Percentiles rank a stretch among this genome's conserved stretches.
These are phyloP conservation scores for Lyophyllum shimeji DNA, from an alignment of 768 basidiomycete genomes.

Conservation along the genomic window DNA sequence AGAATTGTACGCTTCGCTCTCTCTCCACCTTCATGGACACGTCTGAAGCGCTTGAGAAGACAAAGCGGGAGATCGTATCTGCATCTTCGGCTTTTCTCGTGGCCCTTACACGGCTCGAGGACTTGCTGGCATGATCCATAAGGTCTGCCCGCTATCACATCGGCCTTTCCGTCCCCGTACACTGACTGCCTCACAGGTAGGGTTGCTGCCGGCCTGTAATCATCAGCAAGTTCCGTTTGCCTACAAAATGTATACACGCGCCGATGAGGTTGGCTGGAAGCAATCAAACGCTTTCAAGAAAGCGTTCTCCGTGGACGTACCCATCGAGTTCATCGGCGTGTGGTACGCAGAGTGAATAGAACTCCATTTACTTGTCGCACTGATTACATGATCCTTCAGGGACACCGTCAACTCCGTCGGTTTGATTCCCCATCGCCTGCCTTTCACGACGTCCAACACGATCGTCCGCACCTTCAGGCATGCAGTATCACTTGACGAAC, in stretches of 20 bases:
- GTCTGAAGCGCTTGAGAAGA: slow-evolving; percentile 25
- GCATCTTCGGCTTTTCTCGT: slow-evolving; percentile 52
- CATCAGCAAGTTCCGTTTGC: slow-evolving; percentile 58
- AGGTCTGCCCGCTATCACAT: slow-evolving; percentile 40
- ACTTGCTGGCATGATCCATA: slow-evolving; percentile 47
- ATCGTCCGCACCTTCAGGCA: slow-evolving; percentile 49
- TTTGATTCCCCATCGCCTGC: slow-evolving; percentile 37
- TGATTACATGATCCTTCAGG: slow-evolving; percentile 26
- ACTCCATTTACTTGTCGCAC: neutral
- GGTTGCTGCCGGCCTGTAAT: slow-evolving; percentile 57
- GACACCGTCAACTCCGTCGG: slow-evolving; percentile 56
- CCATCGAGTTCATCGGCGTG: slow-evolving; percentile 50
- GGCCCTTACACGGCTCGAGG: slow-evolving; percentile 54
- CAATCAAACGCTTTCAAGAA: slow-evolving; percentile 40
- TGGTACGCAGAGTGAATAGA: slow-evolving; percentile 30
- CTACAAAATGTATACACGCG: slow-evolving; percentile 52
- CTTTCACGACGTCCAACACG: slow-evolving; percentile 42
- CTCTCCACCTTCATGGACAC: neutral
- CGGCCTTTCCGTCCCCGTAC: neutral
- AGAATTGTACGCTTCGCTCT: slow-evolving; percentile 40
- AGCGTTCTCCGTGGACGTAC: slow-evolving; percentile 42
- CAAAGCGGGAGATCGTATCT: slow-evolving; percentile 51
- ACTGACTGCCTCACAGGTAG: slow-evolving; percentile 33
- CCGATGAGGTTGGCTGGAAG: slow-evolving; percentile 22
- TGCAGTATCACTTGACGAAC: slow-evolving; percentile 49